Evolutionary conservation across 129 eudicot genomes (phyloP), one percentile per base, ranked within the genome.

Genomic region (Artemisia tridentata): DNA sequence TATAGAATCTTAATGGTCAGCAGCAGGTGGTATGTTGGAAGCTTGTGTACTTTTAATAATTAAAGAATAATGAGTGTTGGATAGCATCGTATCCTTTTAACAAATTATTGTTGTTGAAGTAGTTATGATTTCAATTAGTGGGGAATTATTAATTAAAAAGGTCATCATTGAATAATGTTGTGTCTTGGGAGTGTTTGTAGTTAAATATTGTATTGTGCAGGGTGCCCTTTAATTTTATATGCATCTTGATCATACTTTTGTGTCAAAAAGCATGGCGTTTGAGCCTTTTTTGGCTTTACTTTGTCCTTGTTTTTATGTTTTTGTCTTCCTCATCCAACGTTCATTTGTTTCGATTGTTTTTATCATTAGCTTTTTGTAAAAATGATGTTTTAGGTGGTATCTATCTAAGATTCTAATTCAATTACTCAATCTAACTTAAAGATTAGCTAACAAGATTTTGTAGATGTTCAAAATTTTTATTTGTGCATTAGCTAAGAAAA

Each of bases 171-270:
- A 79, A 67, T 48, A 41, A 34, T 73, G 70, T 27, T 55, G 69
- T 84, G 73, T 77, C 21, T 65, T 69, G 63, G 47, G 67, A 53
- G 54, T 11, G 43, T 31, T 68, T 18, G 18, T 5, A 65, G 25
- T 60, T 69, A 23, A 53, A 67, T 67, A 79, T 72, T 59, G 79
- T 72, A 69, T 84, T 75, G 86, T 72, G 84, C 82, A 79, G 84
- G 65, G 87, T 63, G 84, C 79, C 67, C 70, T 34, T 51, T 69
- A 21, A 7, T 31, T 41, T 63, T 72, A 19, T 62, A 60, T 53
- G 69, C 11, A 25, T 54, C 15, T 71, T 70, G 65, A 77, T 70
- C 60, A 45, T 75, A 77, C 81, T 77, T 77, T 77, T 77, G 72
- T 77, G 71, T 63, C 51, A 63, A 59, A 70, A 66, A 72, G n/a